These are phyloP conservation scores for Diplodia intermedia DNA, from an alignment of 2,329 filamentous ascomycete genomes.

Conservation along the genomic window DNA sequence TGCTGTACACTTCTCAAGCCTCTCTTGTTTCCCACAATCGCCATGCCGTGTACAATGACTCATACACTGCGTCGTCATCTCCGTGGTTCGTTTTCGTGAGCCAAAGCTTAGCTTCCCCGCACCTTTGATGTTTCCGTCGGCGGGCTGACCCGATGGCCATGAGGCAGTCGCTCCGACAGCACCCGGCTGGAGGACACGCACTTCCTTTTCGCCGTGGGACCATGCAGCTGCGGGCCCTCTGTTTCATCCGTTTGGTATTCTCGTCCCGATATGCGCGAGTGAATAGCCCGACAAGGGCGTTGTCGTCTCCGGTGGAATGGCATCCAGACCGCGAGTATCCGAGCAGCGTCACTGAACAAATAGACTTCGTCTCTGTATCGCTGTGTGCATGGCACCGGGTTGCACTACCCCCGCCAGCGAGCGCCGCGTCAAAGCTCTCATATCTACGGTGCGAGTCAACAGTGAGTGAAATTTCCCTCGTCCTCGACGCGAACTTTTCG, in stretches of 20 bases:
- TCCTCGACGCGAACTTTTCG: too few relatives aligned
- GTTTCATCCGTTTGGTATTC: not conserved
- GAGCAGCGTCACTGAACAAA: too few relatives aligned
- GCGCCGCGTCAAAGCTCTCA: too few relatives aligned
- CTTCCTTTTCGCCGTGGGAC: not conserved
- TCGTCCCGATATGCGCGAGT: not conserved
- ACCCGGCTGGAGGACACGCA: not conserved
- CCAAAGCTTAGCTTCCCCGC: not conserved
- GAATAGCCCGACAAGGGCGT: too few relatives aligned
- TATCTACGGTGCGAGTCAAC: too few relatives aligned
- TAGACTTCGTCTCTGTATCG: too few relatives aligned
- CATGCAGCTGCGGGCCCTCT: not conserved
- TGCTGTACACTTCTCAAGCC: too few relatives aligned
- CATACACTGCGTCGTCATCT: not conserved
- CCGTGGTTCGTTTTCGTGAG: conserved; percentile 1
- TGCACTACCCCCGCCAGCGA: too few relatives aligned
- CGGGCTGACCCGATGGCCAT: not conserved
- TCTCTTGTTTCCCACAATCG: not conserved
- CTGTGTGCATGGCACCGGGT: too few relatives aligned
- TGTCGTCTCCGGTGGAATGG: too few relatives aligned
- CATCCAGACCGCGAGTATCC: too few relatives aligned
- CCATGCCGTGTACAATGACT: not conserved
- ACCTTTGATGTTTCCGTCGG: not conserved
- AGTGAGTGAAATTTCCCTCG: too few relatives aligned
- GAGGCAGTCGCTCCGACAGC: not conserved